phyloP scores from a whole-genome alignment of 768 basidiomycete genomes.

The Amanita subjunquillea region DNA sequence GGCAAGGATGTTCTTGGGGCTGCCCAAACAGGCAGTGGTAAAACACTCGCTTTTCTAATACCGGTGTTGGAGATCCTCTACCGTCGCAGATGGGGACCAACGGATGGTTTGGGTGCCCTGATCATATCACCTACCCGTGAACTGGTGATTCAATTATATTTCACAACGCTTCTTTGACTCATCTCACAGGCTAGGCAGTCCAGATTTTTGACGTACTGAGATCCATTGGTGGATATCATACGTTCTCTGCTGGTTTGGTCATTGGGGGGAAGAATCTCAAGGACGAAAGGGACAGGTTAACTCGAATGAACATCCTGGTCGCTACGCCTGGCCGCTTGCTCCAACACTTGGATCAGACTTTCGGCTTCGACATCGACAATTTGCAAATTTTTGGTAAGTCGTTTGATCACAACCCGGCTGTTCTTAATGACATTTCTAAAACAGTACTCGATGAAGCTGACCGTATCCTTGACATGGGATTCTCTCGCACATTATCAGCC shows the following conservation, averaged over 20 bases:
- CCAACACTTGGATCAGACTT: slow-evolving; percentile 97
- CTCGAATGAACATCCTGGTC: slow-evolving; percentile 97
- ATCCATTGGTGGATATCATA: slow-evolving; percentile 86
- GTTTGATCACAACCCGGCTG: neutral
- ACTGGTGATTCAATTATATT: slow-evolving; percentile 41
- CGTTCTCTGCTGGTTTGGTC: slow-evolving; percentile 88
- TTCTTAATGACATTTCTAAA: neutral
- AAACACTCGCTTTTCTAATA: slow-evolving; percentile 93
- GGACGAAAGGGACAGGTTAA: slow-evolving; percentile 81
- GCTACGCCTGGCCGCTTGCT: slow-evolving; percentile 92
- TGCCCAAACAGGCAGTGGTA: slow-evolving; percentile 91
- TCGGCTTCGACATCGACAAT: slow-evolving; percentile 86
- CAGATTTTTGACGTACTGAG: slow-evolving; percentile 96
- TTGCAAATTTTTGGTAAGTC: slow-evolving; percentile 81
- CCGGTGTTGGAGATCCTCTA: slow-evolving; percentile 88
- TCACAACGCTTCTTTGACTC: neutral
- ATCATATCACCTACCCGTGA: slow-evolving; percentile 94
- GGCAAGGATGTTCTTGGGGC: slow-evolving; percentile 96
- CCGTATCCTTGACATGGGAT: slow-evolving; percentile 94
- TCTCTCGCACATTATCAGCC: slow-evolving; percentile 79
- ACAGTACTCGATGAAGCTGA: slow-evolving; percentile 95
- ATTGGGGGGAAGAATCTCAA: slow-evolving; percentile 96
- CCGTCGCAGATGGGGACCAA: slow-evolving; percentile 86
- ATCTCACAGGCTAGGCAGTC: slow-evolving; percentile 52
- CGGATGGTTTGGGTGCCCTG: slow-evolving; percentile 86